Evolutionary conservation across 2,329 filamentous ascomycete genomes (phyloP).

Genomic region (Metarhizium guizhouense): DNA sequence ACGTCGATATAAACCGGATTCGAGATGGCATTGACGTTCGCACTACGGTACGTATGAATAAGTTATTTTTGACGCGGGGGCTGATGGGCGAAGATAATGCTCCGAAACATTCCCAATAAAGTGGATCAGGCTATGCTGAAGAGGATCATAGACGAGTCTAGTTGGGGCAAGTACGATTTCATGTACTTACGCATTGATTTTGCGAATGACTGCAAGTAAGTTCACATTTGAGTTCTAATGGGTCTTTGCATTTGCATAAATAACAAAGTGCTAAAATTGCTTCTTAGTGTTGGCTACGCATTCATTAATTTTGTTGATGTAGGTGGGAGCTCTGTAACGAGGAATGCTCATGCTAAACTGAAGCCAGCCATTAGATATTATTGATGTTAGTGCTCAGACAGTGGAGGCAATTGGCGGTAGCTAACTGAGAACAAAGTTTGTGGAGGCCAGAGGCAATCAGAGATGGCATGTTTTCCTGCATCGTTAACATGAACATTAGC

Average conservation of each 20-base stretch:
- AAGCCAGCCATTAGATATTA: constrained; percentile 61
- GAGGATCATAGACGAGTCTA: constrained; percentile 67
- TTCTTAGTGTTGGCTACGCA: constrained; percentile 76
- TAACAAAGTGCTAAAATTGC: neutral
- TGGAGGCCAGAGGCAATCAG: constrained; percentile 59
- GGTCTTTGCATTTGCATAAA: neutral
- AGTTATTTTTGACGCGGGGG: neutral
- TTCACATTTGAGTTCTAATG: constrained; percentile 9
- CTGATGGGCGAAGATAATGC: constrained; percentile 60
- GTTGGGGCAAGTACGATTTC: constrained; percentile 82
- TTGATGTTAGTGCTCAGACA: constrained; percentile 43
- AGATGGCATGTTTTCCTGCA: constrained; percentile 44
- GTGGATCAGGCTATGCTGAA: constrained; percentile 73
- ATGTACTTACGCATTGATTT: constrained; percentile 91
- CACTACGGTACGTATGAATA: constrained; percentile 54
- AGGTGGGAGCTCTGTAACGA: constrained; percentile 25
- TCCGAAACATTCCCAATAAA: constrained; percentile 90
- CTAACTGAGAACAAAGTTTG: constrained; percentile 45
- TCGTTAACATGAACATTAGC: neutral
- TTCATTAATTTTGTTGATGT: constrained; percentile 92
- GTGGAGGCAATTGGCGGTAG: neutral
- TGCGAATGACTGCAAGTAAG: constrained; percentile 74
- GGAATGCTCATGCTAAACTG: constrained; percentile 16
- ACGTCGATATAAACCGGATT: constrained; percentile 53
- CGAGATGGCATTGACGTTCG: constrained; percentile 61